Evolutionary conservation across 176 grass and related monocot species (phyloP), one percentile per base, ranked within the genome.

Genomic region (Oryza brachyantha): DNA sequence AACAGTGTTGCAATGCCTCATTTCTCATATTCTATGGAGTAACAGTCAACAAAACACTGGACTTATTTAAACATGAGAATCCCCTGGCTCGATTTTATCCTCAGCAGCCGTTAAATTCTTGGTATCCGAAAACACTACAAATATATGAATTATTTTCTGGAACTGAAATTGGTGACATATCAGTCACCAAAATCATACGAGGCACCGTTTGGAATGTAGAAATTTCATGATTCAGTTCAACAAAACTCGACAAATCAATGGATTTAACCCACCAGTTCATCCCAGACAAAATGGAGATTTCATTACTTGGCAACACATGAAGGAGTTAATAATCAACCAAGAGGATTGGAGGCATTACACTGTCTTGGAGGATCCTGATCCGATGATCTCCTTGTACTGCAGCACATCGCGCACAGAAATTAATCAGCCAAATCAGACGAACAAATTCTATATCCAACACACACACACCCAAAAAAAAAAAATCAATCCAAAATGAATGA

Each of bases 351-450:
- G 17, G 84, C 72, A 61, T 74, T 87, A 87, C 85, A 91, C 81
- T 68, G 54, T 91, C 54, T 87, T 84, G 39, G 84, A 64, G 36
- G 81, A 61, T 24, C 83, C 79, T 60, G 71, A 76, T 70, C 79
- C 89, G 42, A 91, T 3, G 32, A 86, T 60, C 75, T 90, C 88
- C 61, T 80, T 77, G n/a, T 81, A 87, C 77, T 87, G 77, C 29
- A 61, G 77, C 29, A 61, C 22, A 42, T 6, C 10, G n/a, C 1
- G 38, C 19, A 70, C 43, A 58, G 52, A 17, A 66, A n/a, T 55
- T 46, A 64, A 37, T n/a, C n/a, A n/a, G n/a, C 54, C 6, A 27
- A 57, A n/a, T 37, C 40, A 50, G 46, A 25, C 7, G 37, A 64
- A 14, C 43, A 22, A 21, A 8, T 8, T 79, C n/a, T n/a, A n/a